Evolutionary conservation across 768 basidiomycete genomes (phyloP).

Genomic region (Sarcodon sp.): DNA sequence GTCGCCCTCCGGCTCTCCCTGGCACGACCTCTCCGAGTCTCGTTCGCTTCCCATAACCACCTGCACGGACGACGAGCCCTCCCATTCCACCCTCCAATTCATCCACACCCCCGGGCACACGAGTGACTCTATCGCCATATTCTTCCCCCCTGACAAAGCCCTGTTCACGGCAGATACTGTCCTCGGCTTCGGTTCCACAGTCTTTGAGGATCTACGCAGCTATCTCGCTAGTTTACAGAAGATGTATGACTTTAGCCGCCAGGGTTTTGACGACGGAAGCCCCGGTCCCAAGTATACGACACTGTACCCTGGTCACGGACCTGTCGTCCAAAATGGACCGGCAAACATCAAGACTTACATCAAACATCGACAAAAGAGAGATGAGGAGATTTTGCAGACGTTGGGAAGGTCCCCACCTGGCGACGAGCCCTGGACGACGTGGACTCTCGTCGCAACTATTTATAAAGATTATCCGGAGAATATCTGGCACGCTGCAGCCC

Average conservation of each 20-base stretch:
- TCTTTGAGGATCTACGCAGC: slow-evolving; percentile 71
- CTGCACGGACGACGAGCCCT: slow-evolving; percentile 4
- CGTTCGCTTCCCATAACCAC: slow-evolving; percentile 33
- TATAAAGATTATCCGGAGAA: slow-evolving; percentile 64
- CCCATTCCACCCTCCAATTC: slow-evolving; percentile 36
- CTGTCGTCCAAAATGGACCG: slow-evolving; percentile 52
- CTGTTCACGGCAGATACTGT: slow-evolving; percentile 89
- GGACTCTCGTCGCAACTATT: slow-evolving; percentile 49
- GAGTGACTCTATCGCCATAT: slow-evolving; percentile 66
- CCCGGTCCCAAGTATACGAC: slow-evolving; percentile 18
- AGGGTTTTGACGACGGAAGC: slow-evolving; percentile 18
- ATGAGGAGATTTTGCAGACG: slow-evolving; percentile 57
- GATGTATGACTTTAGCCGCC: slow-evolving; percentile 27
- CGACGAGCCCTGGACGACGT: slow-evolving; percentile 38
- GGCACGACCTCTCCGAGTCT: slow-evolving; percentile 47
- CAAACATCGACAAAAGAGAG: slow-evolving; percentile 68
- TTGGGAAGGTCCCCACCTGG: slow-evolving; percentile 24
- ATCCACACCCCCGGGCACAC: slow-evolving; percentile 90
- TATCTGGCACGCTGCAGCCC: slow-evolving; percentile 63
- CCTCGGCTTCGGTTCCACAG: slow-evolving; percentile 80
- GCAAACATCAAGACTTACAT: slow-evolving; percentile 61
- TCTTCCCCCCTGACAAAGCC: slow-evolving; percentile 53
- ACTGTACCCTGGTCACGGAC: slow-evolving; percentile 89
- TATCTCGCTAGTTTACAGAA: slow-evolving; percentile 56
- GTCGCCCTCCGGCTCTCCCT: slow-evolving; percentile 22